Percentiles rank a stretch among this genome's conserved stretches.
phyloP scores from a whole-genome alignment of 2,329 filamentous ascomycete genomes.

The Passalora sequoiae region DNA sequence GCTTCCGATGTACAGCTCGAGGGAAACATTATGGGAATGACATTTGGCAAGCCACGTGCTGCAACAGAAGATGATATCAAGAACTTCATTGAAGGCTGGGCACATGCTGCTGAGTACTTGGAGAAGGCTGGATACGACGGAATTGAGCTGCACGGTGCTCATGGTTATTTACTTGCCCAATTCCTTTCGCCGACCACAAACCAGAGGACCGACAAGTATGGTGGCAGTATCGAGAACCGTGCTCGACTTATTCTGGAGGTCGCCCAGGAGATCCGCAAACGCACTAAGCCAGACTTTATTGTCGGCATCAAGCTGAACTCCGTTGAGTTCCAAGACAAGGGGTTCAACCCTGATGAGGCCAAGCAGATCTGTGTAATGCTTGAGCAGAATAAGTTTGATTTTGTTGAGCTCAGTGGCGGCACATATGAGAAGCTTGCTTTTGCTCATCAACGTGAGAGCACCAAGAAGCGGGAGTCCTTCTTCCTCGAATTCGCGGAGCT shows the following conservation, averaged over 20 bases:
- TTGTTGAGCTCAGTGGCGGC: slow-evolving; percentile 57
- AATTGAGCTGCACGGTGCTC: slow-evolving; percentile 43
- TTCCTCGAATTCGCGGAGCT: slow-evolving; percentile 57
- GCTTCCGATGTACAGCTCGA: slow-evolving; percentile 48
- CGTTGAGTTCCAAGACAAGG: slow-evolving; percentile 52
- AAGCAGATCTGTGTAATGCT: slow-evolving; percentile 34
- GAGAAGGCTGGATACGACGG: slow-evolving; percentile 58
- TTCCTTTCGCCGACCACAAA: slow-evolving; percentile 43
- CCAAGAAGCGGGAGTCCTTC: slow-evolving; percentile 47
- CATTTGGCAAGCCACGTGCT: slow-evolving; percentile 51
- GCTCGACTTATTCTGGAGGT: slow-evolving; percentile 41
- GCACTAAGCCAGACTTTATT: slow-evolving; percentile 39
- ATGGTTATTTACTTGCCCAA: slow-evolving; percentile 43
- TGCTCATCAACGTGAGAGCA: slow-evolving; percentile 49
- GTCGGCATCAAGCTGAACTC: slow-evolving; percentile 56
- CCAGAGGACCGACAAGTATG: slow-evolving; percentile 41
- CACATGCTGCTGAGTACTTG: slow-evolving; percentile 56
- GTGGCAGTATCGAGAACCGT: slow-evolving; percentile 41
- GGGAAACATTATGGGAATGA: slow-evolving; percentile 43
- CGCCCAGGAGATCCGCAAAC: slow-evolving; percentile 36
- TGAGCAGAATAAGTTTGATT: slow-evolving; percentile 49
- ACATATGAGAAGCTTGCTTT: slow-evolving; percentile 55
- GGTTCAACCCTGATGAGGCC: slow-evolving; percentile 50
- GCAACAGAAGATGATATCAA: slow-evolving; percentile 53
- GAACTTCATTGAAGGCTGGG: slow-evolving; percentile 56